Percentiles rank a stretch among this genome's conserved stretches.
These are phyloP conservation scores for Exsudoporus floridanus DNA, from an alignment of 1,284 basidiomycete species.

Conservation along the genomic window DNA sequence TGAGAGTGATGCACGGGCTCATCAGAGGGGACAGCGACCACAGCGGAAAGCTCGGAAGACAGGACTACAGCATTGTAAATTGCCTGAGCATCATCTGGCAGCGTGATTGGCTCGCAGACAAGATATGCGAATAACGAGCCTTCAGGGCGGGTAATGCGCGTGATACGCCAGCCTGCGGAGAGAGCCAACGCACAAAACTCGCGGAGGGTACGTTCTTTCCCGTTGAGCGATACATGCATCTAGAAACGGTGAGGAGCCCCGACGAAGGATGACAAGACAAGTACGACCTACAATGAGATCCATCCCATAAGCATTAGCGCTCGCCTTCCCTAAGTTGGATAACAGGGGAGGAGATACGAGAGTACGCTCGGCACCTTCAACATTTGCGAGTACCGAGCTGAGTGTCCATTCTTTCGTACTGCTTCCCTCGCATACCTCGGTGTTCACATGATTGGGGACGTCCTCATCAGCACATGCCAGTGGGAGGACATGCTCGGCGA, in stretches of 20 bases:
- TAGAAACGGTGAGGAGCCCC: slow-evolving; percentile 27
- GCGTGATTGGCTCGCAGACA: slow-evolving; percentile 55
- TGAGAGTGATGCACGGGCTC: slow-evolving; percentile 19
- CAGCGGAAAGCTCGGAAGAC: slow-evolving; percentile 20
- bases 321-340: slow-evolving; percentile 69
- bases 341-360: slow-evolving; percentile 57
- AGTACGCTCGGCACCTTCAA: slow-evolving; percentile 46
- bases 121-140: slow-evolving; percentile 68
- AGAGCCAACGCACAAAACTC: slow-evolving; percentile 57
- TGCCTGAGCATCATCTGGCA: slow-evolving; percentile 39
- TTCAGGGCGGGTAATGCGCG: slow-evolving; percentile 54
- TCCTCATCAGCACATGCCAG: slow-evolving; percentile 58
- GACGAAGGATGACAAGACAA: background rate
- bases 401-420: slow-evolving; percentile 27
- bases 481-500: slow-evolving; percentile 68
- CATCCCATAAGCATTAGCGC: slow-evolving; percentile 69
- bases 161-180: slow-evolving; percentile 67
- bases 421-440: background rate
- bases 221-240: slow-evolving; percentile 73
- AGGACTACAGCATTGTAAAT: slow-evolving; percentile 25
- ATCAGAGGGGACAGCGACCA: slow-evolving; percentile 21
- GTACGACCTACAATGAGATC: slow-evolving; percentile 58
- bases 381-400: slow-evolving; percentile 26
- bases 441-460: slow-evolving; percentile 22
- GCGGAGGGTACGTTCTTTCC: slow-evolving; percentile 68